phyloP scores from a whole-genome alignment of 208 protist species.

The Wallacemonas sp. region DNA sequence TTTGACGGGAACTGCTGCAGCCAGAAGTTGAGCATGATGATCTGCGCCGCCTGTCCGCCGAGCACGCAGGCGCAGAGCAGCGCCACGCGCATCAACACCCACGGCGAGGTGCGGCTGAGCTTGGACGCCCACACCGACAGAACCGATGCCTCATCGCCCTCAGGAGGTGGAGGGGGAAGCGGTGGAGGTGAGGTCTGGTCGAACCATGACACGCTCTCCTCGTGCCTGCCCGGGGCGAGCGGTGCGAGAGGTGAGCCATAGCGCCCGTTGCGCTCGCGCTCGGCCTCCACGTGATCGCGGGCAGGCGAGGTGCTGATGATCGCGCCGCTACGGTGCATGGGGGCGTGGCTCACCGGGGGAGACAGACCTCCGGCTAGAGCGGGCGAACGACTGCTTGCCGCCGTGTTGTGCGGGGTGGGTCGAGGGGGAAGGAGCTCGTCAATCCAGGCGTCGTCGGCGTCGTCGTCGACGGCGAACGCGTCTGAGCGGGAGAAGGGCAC shows the following conservation, averaged over 20 bases:
- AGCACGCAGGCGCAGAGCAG: slow-evolving; percentile 24
- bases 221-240: too few species aligned
- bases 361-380: too few species aligned
- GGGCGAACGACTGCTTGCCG: too few species aligned
- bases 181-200: too few species aligned
- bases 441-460: not conserved
- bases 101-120: slow-evolving; percentile 6
- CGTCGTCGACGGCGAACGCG: too few species aligned
- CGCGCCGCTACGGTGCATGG: slow-evolving; percentile 5
- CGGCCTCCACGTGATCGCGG: not conserved
- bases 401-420: not conserved
- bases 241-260: too few species aligned
- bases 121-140: not conserved
- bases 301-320: not conserved
- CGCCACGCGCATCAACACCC: slow-evolving; percentile 29
- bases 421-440: not conserved
- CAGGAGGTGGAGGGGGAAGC: too few species aligned
- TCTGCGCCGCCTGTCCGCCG: slow-evolving; percentile 41
- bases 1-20: slow-evolving; percentile 29
- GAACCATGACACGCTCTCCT: too few species aligned
- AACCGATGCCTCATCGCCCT: not conserved
- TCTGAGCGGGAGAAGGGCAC: too few species aligned
- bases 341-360: not conserved
- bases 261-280: not conserved
- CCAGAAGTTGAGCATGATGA: slow-evolving; percentile 62